phyloP scores from a whole-genome alignment of 352 stramenopile genomes.

The Phytopythium litorale region DNA sequence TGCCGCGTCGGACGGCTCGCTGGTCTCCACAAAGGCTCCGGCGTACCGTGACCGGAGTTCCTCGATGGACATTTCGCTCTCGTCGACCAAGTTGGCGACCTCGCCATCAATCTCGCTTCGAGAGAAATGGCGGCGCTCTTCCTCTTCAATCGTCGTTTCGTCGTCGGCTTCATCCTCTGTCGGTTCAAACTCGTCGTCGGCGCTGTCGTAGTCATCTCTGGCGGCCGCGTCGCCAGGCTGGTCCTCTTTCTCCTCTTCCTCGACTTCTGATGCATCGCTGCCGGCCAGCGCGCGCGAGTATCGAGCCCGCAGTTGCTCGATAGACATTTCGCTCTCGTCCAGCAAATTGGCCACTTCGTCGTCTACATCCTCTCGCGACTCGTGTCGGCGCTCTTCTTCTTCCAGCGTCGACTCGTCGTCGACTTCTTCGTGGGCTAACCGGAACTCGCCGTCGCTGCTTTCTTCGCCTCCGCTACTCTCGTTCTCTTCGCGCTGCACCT shows the following conservation, averaged over 20 bases:
- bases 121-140: background rate
- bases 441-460: constrained; percentile 17
- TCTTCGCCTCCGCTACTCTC: constrained; percentile 13
- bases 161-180: background rate
- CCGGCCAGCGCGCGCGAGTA: constrained; percentile 17
- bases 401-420: constrained; percentile 93
- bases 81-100: background rate
- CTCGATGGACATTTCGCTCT: background rate
- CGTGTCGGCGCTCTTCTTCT: constrained; percentile 66
- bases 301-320: constrained; percentile 76
- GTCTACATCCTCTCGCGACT: constrained; percentile 35
- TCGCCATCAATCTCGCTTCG: background rate
- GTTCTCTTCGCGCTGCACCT: background rate
- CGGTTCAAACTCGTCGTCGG: background rate
- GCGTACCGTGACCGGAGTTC: background rate
- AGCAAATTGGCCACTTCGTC: constrained; percentile 89
- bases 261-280: background rate
- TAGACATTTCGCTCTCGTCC: constrained; percentile 89
- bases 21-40: background rate
- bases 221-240: background rate
- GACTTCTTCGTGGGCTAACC: constrained; percentile 18
- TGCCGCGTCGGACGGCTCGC: background rate
- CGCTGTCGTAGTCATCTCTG: background rate
- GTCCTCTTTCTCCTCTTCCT: background rate
- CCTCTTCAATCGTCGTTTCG: constrained; percentile 4